Evolutionary conservation across 768 basidiomycete species (phyloP).

Genomic region (Strobilomyces echinocephalus): DNA sequence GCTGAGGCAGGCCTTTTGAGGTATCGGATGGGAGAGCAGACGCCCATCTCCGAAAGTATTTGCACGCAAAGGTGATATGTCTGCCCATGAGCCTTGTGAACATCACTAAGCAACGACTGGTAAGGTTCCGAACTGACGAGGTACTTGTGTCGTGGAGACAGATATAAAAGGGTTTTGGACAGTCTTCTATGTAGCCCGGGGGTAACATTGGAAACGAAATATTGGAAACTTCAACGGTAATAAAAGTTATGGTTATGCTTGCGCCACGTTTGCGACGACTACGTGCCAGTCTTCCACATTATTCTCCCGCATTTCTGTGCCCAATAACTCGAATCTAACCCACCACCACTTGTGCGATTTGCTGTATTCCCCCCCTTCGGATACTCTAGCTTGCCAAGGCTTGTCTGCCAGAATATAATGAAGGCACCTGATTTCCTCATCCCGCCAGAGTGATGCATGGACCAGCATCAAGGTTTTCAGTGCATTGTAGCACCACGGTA

Average conservation of each 20-base stretch:
- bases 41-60: constrained; percentile 71
- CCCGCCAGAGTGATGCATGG: constrained; percentile 77
- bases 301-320: constrained; percentile 37
- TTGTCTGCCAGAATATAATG: constrained; percentile 88
- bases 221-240: background rate
- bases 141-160: constrained; percentile 87
- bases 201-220: background rate
- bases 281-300: constrained; percentile 49
- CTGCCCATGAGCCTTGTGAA: background rate
- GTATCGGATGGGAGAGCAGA: constrained; percentile 84
- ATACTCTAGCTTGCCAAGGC: constrained; percentile 66
- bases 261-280: constrained; percentile 46
- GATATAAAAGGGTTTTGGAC: constrained; percentile 1
- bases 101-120: constrained; percentile 7
- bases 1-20: constrained; percentile 93
- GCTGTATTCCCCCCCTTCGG: constrained; percentile 44
- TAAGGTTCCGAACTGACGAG: constrained; percentile 90
- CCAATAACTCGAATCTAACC: constrained; percentile 49
- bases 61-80: constrained; percentile 79
- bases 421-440: constrained; percentile 78
- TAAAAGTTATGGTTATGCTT: background rate
- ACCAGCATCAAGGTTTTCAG: constrained; percentile 76
- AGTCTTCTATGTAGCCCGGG: background rate
- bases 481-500: constrained; percentile 89
- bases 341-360: constrained; percentile 76